Evolutionary conservation across 352 stramenopile species (phyloP), one percentile per base, ranked within the genome.

Genomic region (Phytophthora quininea): DNA sequence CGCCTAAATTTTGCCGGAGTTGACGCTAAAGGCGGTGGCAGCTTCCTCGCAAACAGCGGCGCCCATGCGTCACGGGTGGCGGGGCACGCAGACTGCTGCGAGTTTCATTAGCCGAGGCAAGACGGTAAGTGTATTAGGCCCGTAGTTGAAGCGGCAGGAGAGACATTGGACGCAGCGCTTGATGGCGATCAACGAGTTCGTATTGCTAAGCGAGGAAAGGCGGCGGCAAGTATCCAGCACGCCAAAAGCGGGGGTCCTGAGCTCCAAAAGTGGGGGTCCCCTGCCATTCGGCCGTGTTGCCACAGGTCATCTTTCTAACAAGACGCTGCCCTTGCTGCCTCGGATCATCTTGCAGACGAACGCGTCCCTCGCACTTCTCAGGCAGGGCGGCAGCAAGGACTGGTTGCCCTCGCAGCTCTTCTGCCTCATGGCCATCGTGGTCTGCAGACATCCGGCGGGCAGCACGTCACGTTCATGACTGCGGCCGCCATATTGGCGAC

Each of bases 321-420:
- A 48, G n/a, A 27, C 42, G 19, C 12, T 15, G 9, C 5, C n/a
- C 9, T 12, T 46, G 35, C 11, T 24, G 24, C 9, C 51, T 64
- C 49, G 58, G 63, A 76, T 73, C 64, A 69, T 76, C 58, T 66
- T 37, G 14, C 6, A 24, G 43, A 49, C 43, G 43, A 29, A n/a
- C 50, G 38, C 40, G 48, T 66, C 60, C 54, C 58, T 63, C 49
- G 69, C 64, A 47, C 73, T 72, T 76, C 64, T 65, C 64, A 76
- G 54, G 43, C 54, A 69, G 54, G 57, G 27, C 54, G 58, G 58
- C 52, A 37, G 48, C 33, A 48, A 1, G 32, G 45, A 30, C 54
- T 51, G 35, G 45, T 30, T 47, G 43, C 38, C 2, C 37, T 47
- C 46, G 52, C 24, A 48, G 33, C 47, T n/a, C 8, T 14, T 35